Conservation (phyloP, 345 rosid genomes). For the Bruguiera parviflora region DNA sequence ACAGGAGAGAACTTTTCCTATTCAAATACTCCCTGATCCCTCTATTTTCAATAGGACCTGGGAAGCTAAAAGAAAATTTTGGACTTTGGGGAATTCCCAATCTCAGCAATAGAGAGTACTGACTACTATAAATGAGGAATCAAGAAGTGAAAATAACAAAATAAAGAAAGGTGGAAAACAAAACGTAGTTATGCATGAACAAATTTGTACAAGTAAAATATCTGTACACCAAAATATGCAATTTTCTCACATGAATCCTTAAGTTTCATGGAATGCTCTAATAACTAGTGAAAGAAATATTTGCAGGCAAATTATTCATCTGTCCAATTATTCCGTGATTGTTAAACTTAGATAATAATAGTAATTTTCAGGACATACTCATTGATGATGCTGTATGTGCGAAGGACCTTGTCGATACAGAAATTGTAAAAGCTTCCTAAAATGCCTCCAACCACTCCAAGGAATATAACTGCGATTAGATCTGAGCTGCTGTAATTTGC, state of each 20-base stretch:
- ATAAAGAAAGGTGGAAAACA: too few relatives aligned
- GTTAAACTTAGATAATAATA: neutral
- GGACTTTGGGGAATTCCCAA: neutral
- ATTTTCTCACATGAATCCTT: too few relatives aligned
- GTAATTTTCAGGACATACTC: slow-evolving; percentile 46
- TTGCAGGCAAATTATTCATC: too few relatives aligned
- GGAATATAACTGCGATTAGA: slow-evolving; percentile 65
- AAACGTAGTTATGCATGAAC: too few relatives aligned
- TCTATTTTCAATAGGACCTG: too few relatives aligned
- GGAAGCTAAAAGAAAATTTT: neutral
- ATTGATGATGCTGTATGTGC: slow-evolving; percentile 68
- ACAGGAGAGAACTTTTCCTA: neutral
- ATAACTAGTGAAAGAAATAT: too few relatives aligned
- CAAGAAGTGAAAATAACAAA: too few relatives aligned
- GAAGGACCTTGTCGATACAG: slow-evolving; percentile 84
- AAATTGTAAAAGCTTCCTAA: slow-evolving; percentile 85
- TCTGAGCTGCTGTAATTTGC: slow-evolving; percentile 54
- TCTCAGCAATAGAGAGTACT: too few relatives aligned
- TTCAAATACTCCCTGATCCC: neutral
- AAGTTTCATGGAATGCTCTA: too few relatives aligned
- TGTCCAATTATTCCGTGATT: neutral
- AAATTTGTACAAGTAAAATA: too few relatives aligned
- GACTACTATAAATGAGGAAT: too few relatives aligned
- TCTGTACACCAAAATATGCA: too few relatives aligned
- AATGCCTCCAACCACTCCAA: slow-evolving; percentile 75